Evolutionary conservation across 2,329 filamentous ascomycete species (phyloP).

Genomic region (Dactylellina sp.): DNA sequence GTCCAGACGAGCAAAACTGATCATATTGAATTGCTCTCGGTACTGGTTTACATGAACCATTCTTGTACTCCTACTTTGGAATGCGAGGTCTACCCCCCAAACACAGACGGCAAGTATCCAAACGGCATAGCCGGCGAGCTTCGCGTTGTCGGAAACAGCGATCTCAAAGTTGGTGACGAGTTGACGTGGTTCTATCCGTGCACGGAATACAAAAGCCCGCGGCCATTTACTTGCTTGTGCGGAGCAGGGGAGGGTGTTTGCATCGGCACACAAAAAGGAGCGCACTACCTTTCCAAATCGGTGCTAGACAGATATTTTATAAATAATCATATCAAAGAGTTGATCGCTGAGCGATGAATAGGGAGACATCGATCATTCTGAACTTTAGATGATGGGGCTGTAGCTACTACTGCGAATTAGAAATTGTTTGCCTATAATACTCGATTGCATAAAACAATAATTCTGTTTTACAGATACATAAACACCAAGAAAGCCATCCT

Average conservation of each 20-base stretch:
- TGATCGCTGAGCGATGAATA: conserved; percentile 11
- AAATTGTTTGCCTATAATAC: too few species aligned
- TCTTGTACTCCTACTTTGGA: conserved; percentile 75
- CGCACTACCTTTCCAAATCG: conserved; percentile 62
- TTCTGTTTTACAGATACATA: too few species aligned
- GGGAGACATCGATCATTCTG: too few species aligned
- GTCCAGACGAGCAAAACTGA: conserved; percentile 71
- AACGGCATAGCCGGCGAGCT: conserved; percentile 65
- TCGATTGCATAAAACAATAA: too few species aligned
- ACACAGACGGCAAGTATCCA: conserved; percentile 62
- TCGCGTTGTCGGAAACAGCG: conserved; percentile 69
- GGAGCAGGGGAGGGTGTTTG: conserved; percentile 65
- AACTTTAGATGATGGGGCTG: too few species aligned
- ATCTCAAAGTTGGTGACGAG: conserved; percentile 70
- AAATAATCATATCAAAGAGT: conserved; percentile 64
- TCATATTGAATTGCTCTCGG: conserved; percentile 74
- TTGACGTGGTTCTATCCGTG: conserved; percentile 80
- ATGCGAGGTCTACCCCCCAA: conserved; percentile 68
- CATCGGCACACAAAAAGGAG: conserved; percentile 64
- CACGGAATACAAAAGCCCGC: conserved; percentile 79
- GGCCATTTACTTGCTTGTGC: conserved; percentile 77
- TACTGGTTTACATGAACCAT: conserved; percentile 76
- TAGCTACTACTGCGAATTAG: too few species aligned
- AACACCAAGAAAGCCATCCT: too few species aligned
- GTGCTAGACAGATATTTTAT: conserved; percentile 64